A percentile compares a stretch with the other conserved stretches of the same genome.
Evolutionary conservation across 1,284 basidiomycete species (phyloP).

Genomic region (Laetiporus sulphureus): DNA sequence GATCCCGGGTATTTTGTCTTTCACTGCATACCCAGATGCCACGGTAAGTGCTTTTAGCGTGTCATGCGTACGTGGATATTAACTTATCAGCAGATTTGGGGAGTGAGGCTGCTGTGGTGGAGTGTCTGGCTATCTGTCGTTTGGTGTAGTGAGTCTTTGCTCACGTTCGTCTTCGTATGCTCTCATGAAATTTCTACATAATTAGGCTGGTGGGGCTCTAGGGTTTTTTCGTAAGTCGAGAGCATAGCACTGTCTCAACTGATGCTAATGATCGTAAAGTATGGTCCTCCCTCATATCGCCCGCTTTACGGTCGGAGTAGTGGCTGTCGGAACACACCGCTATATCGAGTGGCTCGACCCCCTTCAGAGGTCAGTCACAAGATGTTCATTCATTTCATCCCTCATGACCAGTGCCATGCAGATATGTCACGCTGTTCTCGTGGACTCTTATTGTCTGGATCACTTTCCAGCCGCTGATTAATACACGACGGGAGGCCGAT

Average conservation of each 20-base stretch:
- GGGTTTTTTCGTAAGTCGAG: slow-evolving; percentile 34
- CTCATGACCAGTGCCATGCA: slow-evolving; percentile 18
- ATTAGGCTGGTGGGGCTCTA: slow-evolving; percentile 76
- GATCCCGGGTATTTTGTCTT: slow-evolving; percentile 70
- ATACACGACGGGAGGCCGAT: slow-evolving; percentile 31
- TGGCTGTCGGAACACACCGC: slow-evolving; percentile 60
- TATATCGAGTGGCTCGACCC: slow-evolving; percentile 76
- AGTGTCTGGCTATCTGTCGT: slow-evolving; percentile 78
- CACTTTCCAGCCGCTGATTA: slow-evolving; percentile 63
- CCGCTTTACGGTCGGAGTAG: slow-evolving; percentile 61
- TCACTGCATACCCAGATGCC: slow-evolving; percentile 53
- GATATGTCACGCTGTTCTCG: slow-evolving; percentile 66
- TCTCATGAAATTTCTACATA: slow-evolving; percentile 3
- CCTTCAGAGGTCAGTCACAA: slow-evolving; percentile 45
- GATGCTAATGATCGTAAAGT: too few species aligned
- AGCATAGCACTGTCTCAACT: slow-evolving; percentile 51
- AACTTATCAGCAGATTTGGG: slow-evolving; percentile 40
- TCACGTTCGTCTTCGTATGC: too few species aligned
- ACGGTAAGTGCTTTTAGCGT: slow-evolving; percentile 31
- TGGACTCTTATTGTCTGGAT: slow-evolving; percentile 70
- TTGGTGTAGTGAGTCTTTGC: slow-evolving; percentile 57
- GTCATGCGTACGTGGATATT: not conserved
- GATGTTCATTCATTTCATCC: slow-evolving; percentile 1
- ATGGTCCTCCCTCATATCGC: slow-evolving; percentile 50
- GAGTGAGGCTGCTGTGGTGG: slow-evolving; percentile 73